These are phyloP conservation scores for Gynandropsis gynandra DNA, from an alignment of 345 rosid genomes.

Conservation along the genomic window DNA sequence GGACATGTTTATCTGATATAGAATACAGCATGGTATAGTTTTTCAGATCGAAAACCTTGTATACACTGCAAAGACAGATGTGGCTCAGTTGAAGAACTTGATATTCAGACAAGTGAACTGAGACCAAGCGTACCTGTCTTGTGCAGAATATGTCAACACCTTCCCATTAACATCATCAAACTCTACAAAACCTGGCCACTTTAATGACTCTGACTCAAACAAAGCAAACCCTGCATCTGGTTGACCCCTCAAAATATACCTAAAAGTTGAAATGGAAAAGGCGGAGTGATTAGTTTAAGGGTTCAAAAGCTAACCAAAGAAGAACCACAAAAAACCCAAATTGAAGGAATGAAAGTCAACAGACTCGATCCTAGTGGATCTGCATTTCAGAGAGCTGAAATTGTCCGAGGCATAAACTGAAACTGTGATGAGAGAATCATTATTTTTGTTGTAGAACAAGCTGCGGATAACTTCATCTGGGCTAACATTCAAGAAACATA, in stretches of 20 bases:
- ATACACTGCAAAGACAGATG: constrained; percentile 46
- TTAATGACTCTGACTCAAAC: constrained; percentile 90
- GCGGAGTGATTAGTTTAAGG: neutral
- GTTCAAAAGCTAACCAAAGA: neutral
- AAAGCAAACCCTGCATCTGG: constrained; percentile 95
- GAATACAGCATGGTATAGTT: constrained; percentile 91
- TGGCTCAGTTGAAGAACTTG: constrained; percentile 16
- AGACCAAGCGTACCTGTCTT: constrained; percentile 56
- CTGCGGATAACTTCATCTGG: constrained; percentile 93
- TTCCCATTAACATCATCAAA: constrained; percentile 99
- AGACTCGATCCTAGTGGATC: constrained; percentile 91
- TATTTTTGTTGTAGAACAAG: constrained; percentile 88
- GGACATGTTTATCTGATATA: constrained; percentile 77
- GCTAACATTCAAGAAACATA: constrained; percentile 79
- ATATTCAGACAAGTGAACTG: constrained; percentile 1
- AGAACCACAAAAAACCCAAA: neutral
- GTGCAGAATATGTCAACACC: constrained; percentile 92
- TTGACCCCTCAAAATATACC: constrained; percentile 84
- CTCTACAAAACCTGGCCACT: constrained; percentile 99
- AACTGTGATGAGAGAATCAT: constrained; percentile 93
- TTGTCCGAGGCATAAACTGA: constrained; percentile 91
- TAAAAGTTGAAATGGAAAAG: constrained; percentile 26
- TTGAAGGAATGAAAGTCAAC: constrained; percentile 15
- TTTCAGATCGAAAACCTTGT: constrained; percentile 94
- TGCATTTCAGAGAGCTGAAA: constrained; percentile 94